A percentile compares a stretch with the other conserved stretches of the same genome.
These are phyloP conservation scores for Cyberlindnera saturnus DNA, from an alignment of 805 yeast species.

Conservation along the genomic window DNA sequence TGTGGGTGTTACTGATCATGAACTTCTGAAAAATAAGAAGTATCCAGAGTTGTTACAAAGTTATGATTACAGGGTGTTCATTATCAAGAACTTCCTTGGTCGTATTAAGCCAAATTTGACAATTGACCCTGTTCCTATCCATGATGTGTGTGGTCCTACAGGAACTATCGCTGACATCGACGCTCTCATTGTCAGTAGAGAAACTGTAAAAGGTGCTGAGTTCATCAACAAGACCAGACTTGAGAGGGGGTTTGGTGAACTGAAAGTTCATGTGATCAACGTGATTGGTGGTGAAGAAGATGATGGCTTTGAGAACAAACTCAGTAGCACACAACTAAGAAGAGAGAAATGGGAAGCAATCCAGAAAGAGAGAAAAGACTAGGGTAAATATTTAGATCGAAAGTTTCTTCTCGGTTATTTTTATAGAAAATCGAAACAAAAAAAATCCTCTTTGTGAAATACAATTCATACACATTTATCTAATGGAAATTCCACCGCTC, in stretches of 20 bases:
- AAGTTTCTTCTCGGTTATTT: constrained; percentile 31
- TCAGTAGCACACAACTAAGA: constrained; percentile 82
- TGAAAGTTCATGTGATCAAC: constrained; percentile 48
- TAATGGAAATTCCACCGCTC: constrained; percentile 38
- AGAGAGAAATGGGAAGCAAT: constrained; percentile 22
- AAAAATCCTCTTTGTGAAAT: no score
- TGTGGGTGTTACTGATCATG: constrained; percentile 79
- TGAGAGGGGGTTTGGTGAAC: constrained; percentile 44
- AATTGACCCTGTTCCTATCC: constrained; percentile 54
- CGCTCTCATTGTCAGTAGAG: constrained; percentile 75
- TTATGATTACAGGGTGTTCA: constrained; percentile 42
- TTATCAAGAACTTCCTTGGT: constrained; percentile 44
- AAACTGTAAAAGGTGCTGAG: constrained; percentile 70
- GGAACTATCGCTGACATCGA: constrained; percentile 68
- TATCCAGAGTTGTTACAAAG: constrained; percentile 59
- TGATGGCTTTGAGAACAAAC: constrained; percentile 59
- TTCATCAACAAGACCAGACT: constrained; percentile 61
- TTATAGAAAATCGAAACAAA: not conserved
- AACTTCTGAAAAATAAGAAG: constrained; percentile 68
- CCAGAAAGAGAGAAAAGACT: constrained; percentile 4
- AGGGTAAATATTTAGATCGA: constrained; percentile 41
- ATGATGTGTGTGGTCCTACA: constrained; percentile 93
- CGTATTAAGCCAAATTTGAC: constrained; percentile 39
- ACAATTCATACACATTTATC: constrained; percentile 16
- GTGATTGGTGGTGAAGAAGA: constrained; percentile 61